Percentiles rank a stretch among this genome's conserved stretches.
These are phyloP conservation scores for Backusella parvicylindrica DNA, from an alignment of 192 early-diverging fungal species.

Conservation along the genomic window DNA sequence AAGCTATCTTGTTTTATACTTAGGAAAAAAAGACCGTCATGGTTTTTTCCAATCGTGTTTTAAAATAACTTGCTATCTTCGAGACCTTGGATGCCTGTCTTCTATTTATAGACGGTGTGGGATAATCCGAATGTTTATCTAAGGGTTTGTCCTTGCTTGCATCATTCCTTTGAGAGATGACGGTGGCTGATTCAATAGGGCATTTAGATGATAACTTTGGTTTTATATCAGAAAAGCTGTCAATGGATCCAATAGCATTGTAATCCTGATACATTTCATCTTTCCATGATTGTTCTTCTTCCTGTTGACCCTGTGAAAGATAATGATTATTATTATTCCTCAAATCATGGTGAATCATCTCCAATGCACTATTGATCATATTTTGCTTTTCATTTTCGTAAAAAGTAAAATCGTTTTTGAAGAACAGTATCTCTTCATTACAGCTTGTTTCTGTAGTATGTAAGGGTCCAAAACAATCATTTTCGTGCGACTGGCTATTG, in stretches of 20 bases:
- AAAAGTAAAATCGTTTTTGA: neutral
- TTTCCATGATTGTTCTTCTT: neutral
- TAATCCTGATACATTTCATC: neutral
- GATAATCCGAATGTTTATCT: neutral
- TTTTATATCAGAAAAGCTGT: neutral
- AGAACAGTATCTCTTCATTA: neutral
- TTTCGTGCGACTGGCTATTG: neutral
- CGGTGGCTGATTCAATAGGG: neutral
- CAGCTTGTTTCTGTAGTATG: neutral
- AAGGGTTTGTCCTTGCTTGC: neutral
- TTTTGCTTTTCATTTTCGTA: neutral
- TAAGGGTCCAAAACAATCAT: neutral
- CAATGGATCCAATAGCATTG: neutral
- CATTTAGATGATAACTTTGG: neutral
- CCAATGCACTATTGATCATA: neutral
- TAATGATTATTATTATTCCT: neutral
- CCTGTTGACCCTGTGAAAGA: neutral
- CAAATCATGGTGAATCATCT: neutral
- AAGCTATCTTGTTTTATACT: neutral
- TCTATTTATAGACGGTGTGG: constrained; percentile 1
- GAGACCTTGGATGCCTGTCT: neutral
- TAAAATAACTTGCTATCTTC: neutral
- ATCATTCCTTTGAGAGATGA: neutral
- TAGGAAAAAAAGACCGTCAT: neutral
- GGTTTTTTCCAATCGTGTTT: neutral